These are phyloP conservation scores for Blattamonas nauphoetae DNA, from an alignment of 78 protist genomes.

Conservation along the genomic window DNA sequence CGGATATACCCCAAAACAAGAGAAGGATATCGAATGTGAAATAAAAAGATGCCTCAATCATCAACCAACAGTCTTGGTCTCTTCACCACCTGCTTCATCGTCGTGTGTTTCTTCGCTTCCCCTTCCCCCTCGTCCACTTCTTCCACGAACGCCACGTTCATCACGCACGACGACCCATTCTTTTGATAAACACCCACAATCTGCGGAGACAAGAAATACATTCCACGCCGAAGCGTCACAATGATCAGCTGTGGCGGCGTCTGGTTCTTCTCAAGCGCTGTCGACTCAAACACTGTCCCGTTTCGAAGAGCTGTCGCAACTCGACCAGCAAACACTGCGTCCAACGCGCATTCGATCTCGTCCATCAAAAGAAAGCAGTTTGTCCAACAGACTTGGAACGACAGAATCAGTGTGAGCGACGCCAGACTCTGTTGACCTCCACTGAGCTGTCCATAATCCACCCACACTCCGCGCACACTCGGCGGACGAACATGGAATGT, in stretches of 20 bases:
- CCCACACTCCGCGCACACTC: not conserved
- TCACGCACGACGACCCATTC: not conserved
- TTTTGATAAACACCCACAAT: not conserved
- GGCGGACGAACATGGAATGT: not conserved
- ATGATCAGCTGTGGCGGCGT: not conserved
- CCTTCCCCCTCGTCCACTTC: too few species aligned
- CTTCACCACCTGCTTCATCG: too few species aligned
- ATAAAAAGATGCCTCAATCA: too few species aligned
- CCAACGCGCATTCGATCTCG: not conserved
- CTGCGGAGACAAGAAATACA: not conserved
- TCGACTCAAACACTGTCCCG: not conserved
- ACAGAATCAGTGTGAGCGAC: not conserved
- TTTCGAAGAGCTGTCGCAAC: not conserved
- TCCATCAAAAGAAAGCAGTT: not conserved
- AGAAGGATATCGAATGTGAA: too few species aligned
- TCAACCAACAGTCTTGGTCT: too few species aligned
- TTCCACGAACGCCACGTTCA: not conserved
- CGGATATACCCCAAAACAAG: too few species aligned
- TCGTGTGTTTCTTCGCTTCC: too few species aligned
- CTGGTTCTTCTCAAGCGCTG: not conserved
- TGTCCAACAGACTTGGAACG: not conserved
- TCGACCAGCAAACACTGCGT: not conserved
- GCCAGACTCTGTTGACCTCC: not conserved
- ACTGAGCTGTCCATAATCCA: not conserved
- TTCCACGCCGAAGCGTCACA: not conserved